Percentiles rank a stretch among this genome's conserved stretches.
Evolutionary conservation across 2,329 filamentous ascomycete species (phyloP).

Genomic region (Ascomycota sp.): DNA sequence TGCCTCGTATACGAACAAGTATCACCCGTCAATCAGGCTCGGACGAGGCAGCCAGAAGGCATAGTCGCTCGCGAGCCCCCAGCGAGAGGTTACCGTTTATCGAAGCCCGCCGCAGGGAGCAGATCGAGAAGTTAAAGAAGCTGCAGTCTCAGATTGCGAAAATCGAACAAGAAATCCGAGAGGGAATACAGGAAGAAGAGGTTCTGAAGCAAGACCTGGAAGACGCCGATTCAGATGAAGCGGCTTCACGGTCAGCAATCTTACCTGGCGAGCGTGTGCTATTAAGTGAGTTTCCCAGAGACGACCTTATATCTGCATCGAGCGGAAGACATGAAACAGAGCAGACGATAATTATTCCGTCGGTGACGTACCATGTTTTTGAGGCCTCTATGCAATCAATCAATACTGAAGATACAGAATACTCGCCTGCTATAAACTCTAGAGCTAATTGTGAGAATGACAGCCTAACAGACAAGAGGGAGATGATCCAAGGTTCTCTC

Average conservation of each 20-base stretch:
- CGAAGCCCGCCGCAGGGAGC: constrained; percentile 14
- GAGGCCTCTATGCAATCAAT: too few relatives aligned
- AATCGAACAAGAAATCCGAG: constrained; percentile 26
- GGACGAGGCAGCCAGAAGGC: constrained; percentile 3
- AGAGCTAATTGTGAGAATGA: too few relatives aligned
- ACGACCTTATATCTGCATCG: too few relatives aligned
- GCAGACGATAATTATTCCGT: too few relatives aligned
- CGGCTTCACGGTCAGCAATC: constrained; percentile 1
- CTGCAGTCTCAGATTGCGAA: constrained; percentile 25
- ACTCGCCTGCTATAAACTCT: too few relatives aligned
- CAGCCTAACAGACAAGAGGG: too few relatives aligned
- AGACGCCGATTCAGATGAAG: constrained; percentile 5
- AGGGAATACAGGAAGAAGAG: constrained; percentile 15
- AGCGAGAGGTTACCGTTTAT: constrained; percentile 17
- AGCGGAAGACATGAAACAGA: too few relatives aligned
- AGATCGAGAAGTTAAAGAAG: constrained; percentile 24
- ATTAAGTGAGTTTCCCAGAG: not conserved
- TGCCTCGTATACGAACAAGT: not conserved
- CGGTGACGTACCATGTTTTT: too few relatives aligned
- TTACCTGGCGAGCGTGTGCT: constrained; percentile 3
- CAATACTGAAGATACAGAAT: too few relatives aligned
- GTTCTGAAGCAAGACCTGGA: constrained; percentile 10
- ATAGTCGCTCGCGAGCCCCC: constrained; percentile 12
- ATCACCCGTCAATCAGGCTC: too few relatives aligned
- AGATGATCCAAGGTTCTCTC: too few relatives aligned